Percentiles rank a stretch among this genome's conserved stretches.
phyloP scores from a whole-genome alignment of 805 yeast species.

The Spathaspora arborariae region DNA sequence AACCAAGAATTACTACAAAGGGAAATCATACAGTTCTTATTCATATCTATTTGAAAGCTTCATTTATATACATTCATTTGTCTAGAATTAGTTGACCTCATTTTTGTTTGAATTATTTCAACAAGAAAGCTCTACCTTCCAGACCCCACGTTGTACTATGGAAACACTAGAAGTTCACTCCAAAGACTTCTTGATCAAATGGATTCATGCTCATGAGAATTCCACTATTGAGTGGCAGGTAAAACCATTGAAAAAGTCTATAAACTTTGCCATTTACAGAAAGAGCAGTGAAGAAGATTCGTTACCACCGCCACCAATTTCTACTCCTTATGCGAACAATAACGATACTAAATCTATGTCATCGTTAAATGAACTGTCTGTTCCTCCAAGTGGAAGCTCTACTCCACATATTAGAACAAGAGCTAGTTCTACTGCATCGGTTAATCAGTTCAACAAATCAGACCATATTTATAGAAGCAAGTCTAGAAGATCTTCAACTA shows the following conservation, averaged over 20 bases:
- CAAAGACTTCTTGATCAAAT: slow-evolving; percentile 83
- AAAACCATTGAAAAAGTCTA: slow-evolving; percentile 57
- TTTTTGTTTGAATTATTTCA: no score
- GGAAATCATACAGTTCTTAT: neutral
- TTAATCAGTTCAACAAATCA: slow-evolving; percentile 8
- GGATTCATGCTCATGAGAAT: slow-evolving; percentile 77
- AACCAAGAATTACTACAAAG: neutral
- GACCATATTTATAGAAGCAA: slow-evolving; percentile 21
- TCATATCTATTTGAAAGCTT: no score
- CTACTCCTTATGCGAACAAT: slow-evolving; percentile 4
- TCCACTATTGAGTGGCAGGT: slow-evolving; percentile 73
- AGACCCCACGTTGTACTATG: slow-evolving; percentile 25
- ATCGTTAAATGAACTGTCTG: neutral
- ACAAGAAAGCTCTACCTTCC: no score
- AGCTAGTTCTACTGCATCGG: slow-evolving; percentile 11
- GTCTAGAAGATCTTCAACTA: slow-evolving; percentile 35
- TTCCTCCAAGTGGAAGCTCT: slow-evolving; percentile 5
- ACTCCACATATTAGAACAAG: slow-evolving; percentile 5
- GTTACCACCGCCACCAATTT: neutral
- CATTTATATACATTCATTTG: no score
- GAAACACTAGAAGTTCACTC: slow-evolving; percentile 90
- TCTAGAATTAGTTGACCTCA: no score
- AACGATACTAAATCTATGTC: slow-evolving; percentile 2
- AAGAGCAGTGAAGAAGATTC: slow-evolving; percentile 21
- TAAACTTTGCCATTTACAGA: slow-evolving; percentile 38